phyloP scores from a whole-genome alignment of 148 eudicot genomes.

The Nepenthes mirabilis region DNA sequence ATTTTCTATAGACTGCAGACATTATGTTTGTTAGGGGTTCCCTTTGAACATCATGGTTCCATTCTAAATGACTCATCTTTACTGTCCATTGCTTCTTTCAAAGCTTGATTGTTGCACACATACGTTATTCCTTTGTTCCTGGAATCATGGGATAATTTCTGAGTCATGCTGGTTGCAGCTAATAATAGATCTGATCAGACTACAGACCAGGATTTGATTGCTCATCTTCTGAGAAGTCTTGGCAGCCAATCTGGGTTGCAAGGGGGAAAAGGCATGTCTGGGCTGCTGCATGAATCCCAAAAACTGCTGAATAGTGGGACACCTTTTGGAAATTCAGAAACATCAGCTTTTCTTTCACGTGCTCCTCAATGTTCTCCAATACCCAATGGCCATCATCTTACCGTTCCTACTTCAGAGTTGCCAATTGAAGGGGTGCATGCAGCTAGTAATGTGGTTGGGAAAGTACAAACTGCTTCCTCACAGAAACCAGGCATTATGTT shows the following conservation, averaged over 20 bases:
- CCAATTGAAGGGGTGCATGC: slow-evolving; percentile 13
- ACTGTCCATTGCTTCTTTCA: background rate
- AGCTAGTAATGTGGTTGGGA: slow-evolving; percentile 11
- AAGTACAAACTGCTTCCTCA: slow-evolving; percentile 18
- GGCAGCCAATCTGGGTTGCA: slow-evolving; percentile 34
- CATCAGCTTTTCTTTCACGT: slow-evolving; percentile 12
- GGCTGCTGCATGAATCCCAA: slow-evolving; percentile 37
- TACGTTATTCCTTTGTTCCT: background rate
- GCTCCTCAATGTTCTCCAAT: slow-evolving; percentile 16
- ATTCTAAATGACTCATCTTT: no score
- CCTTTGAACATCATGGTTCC: no score
- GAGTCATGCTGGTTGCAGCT: slow-evolving; percentile 26
- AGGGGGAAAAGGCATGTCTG: slow-evolving; percentile 12
- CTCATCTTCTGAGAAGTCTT: slow-evolving; percentile 59
- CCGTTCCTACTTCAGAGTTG: slow-evolving; percentile 14
- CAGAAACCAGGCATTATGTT: slow-evolving; percentile 14
- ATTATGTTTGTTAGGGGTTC: background rate
- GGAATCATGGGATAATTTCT: background rate
- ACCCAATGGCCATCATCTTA: slow-evolving; percentile 10
- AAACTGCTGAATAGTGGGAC: slow-evolving; percentile 33
- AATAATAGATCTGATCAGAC: slow-evolving; percentile 35
- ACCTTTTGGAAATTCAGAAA: slow-evolving; percentile 20
- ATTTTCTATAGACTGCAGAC: background rate
- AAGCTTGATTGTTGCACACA: no score
- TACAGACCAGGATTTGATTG: slow-evolving; percentile 42